Base-by-base conservation (phyloP, 352 stramenopile species). In the Elongisporangium prolatum region DNA sequence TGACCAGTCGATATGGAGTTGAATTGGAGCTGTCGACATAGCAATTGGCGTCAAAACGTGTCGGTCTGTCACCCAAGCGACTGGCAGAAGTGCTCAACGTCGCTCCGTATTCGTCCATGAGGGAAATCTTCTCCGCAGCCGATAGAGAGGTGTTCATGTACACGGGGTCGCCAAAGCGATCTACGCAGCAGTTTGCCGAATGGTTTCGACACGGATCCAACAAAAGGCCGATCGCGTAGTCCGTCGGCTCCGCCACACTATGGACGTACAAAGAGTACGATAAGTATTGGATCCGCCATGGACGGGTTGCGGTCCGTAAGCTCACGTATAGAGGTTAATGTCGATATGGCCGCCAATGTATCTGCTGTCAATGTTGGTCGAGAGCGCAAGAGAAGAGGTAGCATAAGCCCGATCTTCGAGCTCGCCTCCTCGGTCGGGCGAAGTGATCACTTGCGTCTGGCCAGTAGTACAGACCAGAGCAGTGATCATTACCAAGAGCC, bases 191-290 rank as follows among this genome's bases (percentile, higher is more conserved):
- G 60, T 91, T 77, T 21, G 63, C 52, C 1, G 63, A 50, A 10
- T 70, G 81, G 37, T 77, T 59, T 4, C 75, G 73, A 50, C 86
- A 96, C n/a, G 86, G 86, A 60, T 96, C 82, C 38, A 96, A 22
- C 38, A 96, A 63, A n/a, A 96, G 58, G 4, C 86, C 85, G 37
- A 95, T 93, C 25, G 80, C 67, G 28, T 88, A 96, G 22, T 89
- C 62, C 14, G 76, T 84, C 14, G 81, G 79, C 38, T 74, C 60
- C 11, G 60, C 57, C 51, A 83, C 74, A 48, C 80, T 90, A 48
- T 17, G 48, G 44, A n/a, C n/a, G n/a, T n/a, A n/a, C n/a, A n/a
- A n/a, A n/a, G n/a, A n/a, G n/a, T n/a, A n/a, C n/a, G n/a, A n/a
- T n/a, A n/a, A n/a, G n/a, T n/a, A n/a, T n/a, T n/a, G n/a, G n/a